These are phyloP conservation scores for Blastomyces parvus DNA, from an alignment of 2,329 filamentous ascomycete species.

Conservation along the genomic window DNA sequence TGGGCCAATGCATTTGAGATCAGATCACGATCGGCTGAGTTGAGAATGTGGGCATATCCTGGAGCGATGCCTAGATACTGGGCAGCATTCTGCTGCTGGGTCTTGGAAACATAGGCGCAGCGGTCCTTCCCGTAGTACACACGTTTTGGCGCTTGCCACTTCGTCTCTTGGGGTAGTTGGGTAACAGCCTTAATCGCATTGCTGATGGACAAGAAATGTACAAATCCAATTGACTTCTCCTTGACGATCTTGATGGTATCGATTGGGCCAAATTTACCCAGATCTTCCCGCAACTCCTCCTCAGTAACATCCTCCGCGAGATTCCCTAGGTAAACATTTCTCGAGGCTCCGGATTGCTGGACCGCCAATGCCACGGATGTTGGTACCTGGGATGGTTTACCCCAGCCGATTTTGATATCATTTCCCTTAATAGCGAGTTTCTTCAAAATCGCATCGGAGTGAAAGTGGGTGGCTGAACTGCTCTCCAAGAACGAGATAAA, in stretches of 20 bases:
- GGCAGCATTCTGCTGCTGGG: slow-evolving; percentile 96
- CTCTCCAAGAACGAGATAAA: slow-evolving; percentile 99
- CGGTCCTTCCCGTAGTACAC: slow-evolving; percentile 99
- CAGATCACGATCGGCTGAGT: slow-evolving; percentile 88
- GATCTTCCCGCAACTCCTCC: slow-evolving; percentile 84
- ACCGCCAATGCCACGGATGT: slow-evolving; percentile 96
- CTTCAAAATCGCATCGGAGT: slow-evolving; percentile 99
- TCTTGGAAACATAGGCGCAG: slow-evolving; percentile 98
- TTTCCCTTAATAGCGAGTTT: slow-evolving; percentile 97
- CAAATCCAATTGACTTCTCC: slow-evolving; percentile 95
- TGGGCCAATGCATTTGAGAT: slow-evolving; percentile 95
- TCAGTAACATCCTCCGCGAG: slow-evolving; percentile 81
- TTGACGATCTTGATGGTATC: slow-evolving; percentile 96
- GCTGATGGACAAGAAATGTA: slow-evolving; percentile 93
- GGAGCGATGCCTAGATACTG: slow-evolving; percentile 97
- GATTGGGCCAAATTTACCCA: slow-evolving; percentile 92
- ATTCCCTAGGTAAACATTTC: slow-evolving; percentile 95
- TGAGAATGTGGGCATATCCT: slow-evolving; percentile 91
- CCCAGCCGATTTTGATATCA: slow-evolving; percentile 99
- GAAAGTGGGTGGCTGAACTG: slow-evolving; percentile 96
- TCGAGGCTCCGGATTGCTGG: slow-evolving; percentile 91
- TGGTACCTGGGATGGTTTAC: slow-evolving; percentile 94
- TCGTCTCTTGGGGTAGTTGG: slow-evolving; percentile 88
- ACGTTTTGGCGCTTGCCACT: slow-evolving; percentile 90
- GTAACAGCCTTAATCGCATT: slow-evolving; percentile 98